A percentile compares a stretch with the other conserved stretches of the same genome.
Conservation (phyloP, 306 rosid species). For the Cyamopsis tetragonoloba region DNA sequence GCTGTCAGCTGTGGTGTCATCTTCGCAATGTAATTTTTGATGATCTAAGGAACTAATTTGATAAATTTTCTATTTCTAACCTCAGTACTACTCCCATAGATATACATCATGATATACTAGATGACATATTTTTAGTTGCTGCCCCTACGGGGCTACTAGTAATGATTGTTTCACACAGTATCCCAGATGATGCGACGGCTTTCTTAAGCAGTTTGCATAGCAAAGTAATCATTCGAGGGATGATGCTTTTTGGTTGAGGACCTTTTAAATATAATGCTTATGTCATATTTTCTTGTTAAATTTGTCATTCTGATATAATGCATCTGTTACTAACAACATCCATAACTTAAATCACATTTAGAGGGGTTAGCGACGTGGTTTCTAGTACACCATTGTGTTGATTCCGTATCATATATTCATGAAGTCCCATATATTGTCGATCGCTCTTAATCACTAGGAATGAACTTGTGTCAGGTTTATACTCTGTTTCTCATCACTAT, state of each 20-base stretch:
- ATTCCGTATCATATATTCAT: slow-evolving; percentile 9
- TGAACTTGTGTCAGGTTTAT: not conserved
- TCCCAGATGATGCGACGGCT: not conserved
- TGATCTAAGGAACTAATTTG: not conserved
- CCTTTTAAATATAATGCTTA: not conserved
- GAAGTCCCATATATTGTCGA: not conserved
- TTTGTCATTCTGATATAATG: not conserved
- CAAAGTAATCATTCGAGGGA: not conserved
- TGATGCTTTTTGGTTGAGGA: not conserved
- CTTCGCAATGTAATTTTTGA: not conserved
- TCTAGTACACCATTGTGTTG: not conserved
- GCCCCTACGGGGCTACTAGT: not conserved
- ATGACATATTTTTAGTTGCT: slow-evolving; percentile 7
- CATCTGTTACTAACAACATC: not conserved
- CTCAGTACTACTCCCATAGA: not conserved
- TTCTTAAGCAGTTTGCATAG: not conserved
- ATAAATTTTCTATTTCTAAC: not conserved
- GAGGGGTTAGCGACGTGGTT: slow-evolving; percentile 11
- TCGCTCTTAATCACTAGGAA: not conserved
- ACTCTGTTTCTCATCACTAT: not conserved
- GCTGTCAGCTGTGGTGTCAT: not conserved
- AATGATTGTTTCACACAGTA: not conserved
- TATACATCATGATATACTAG: not conserved
- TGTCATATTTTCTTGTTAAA: not conserved
- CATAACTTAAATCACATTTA: not conserved